These are phyloP conservation scores for Parathielavia appendiculata DNA, from an alignment of 495 filamentous ascomycete species.

Conservation along the genomic window DNA sequence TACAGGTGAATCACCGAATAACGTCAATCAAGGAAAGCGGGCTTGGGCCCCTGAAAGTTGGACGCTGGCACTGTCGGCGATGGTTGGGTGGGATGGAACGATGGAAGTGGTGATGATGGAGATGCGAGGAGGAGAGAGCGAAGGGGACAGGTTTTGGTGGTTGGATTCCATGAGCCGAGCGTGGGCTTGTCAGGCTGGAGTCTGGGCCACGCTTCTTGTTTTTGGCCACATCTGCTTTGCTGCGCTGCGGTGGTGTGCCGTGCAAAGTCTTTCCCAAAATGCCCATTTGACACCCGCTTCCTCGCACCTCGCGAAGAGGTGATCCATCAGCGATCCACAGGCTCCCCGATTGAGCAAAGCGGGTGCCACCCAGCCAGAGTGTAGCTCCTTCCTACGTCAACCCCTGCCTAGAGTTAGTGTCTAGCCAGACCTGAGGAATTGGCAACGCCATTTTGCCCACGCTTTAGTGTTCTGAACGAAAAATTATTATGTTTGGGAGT, in stretches of 20 bases:
- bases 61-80: slow-evolving; percentile 29
- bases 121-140: slow-evolving; percentile 17
- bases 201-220: slow-evolving; percentile 28
- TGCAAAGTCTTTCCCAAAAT: slow-evolving; percentile 34
- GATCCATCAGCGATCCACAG: slow-evolving; percentile 34
- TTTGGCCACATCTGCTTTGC: slow-evolving; percentile 32
- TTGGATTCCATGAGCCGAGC: slow-evolving; percentile 25
- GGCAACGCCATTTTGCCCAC: too few relatives aligned
- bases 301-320: slow-evolving; percentile 34
- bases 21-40: slow-evolving; percentile 18
- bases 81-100: slow-evolving; percentile 13
- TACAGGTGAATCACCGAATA: slow-evolving; percentile 19
- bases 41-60: slow-evolving; percentile 4
- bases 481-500: too few relatives aligned
- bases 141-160: slow-evolving; percentile 16
- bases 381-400: slow-evolving; percentile 29
- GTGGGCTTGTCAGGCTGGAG: slow-evolving; percentile 16
- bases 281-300: slow-evolving; percentile 34
- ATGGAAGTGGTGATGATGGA: slow-evolving; percentile 23
- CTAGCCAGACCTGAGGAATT: neutral
- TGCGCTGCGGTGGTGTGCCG: slow-evolving; percentile 33
- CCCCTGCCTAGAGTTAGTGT: slow-evolving; percentile 10
- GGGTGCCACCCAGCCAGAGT: slow-evolving; percentile 24
- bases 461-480: too few relatives aligned
- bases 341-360: slow-evolving; percentile 30